Base-by-base conservation (phyloP, 331 rosid genomes). In the Saraca asoca region DNA sequence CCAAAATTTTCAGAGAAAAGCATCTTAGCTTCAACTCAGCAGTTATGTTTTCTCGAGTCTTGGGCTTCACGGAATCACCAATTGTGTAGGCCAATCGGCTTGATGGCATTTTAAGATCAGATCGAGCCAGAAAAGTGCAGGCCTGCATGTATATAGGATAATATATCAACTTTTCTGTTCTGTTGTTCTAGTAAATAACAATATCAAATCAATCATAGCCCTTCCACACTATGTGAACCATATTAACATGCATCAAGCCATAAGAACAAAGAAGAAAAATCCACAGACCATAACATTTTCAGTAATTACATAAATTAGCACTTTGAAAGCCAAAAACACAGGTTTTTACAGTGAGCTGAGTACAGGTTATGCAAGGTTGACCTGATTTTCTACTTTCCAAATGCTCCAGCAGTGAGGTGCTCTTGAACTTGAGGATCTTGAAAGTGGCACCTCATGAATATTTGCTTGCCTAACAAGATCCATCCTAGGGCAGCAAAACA, bases 351-450 rank as follows among this genome's bases (percentile, higher is more conserved):
- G 14, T 66, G 31, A 34, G 24, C n/a, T 57, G 33, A 70, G 49
- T 13, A 18, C 70, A 75, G 38, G 9, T 18, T 48, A 73, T 51
- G 71, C 64, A 66, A 62, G 41, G 63, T 57, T 59, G 75, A 88
- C 95, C 91, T 90, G 99, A 79, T 94, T 94, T 79, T 88, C 95
- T 44, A 94, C 92, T 90, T 83, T 90, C 99, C 99, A 94, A 69
- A 94, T 85, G 82, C 99, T 90, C 99, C 99, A 94, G 78, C 95
- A 83, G 58, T 90, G 95, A 55, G 92, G 86, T 44, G 86, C 80
- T 72, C 79, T 86, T 46, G 95, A 85, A 79, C 81, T 85, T 45
- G 92, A 83, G 78, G 97, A 88, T 74, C 86, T 83, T 57, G 97
- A 94, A 73, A 90, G 87, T 13, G 99, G 99, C 13, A 57, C 77